A percentile compares a stretch with the other conserved stretches of the same genome.
Conservation (phyloP, 2,329 filamentous ascomycete species). For the Colletotrichum eleusines region DNA sequence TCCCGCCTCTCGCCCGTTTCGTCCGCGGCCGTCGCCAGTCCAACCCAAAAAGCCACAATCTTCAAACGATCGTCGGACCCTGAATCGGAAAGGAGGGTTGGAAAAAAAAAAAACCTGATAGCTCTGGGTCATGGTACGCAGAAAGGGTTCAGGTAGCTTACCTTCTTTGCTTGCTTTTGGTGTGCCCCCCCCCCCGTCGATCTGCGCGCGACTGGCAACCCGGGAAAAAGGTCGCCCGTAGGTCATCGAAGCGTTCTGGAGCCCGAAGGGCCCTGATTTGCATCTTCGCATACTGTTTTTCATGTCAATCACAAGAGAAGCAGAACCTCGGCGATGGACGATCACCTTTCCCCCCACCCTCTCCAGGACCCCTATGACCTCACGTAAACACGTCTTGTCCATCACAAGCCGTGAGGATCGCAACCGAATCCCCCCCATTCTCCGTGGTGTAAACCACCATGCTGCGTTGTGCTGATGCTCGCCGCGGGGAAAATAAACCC, state of each 20-base stretch:
- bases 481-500: neutral
- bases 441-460: neutral
- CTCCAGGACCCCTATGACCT: conserved; percentile 40
- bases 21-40: conserved; percentile 9
- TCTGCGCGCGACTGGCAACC: neutral
- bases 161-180: neutral
- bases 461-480: conserved; percentile 8
- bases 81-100: conserved; percentile 13
- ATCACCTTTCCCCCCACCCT: conserved; percentile 27
- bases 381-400: conserved; percentile 11
- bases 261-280: neutral
- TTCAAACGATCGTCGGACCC: conserved; percentile 41
- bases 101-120: conserved; percentile 14
- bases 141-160: neutral
- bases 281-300: neutral
- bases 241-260: neutral
- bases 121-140: neutral
- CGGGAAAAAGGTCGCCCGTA: conserved; percentile 10
- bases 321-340: neutral
- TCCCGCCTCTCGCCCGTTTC: conserved; percentile 26
- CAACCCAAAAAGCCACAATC: conserved; percentile 33
- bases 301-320: neutral
- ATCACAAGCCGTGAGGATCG: neutral
- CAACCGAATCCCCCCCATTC: neutral
- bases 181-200: neutral